phyloP scores from a whole-genome alignment of 192 early-diverging fungal species.

The Rhizophagus prolifer region DNA sequence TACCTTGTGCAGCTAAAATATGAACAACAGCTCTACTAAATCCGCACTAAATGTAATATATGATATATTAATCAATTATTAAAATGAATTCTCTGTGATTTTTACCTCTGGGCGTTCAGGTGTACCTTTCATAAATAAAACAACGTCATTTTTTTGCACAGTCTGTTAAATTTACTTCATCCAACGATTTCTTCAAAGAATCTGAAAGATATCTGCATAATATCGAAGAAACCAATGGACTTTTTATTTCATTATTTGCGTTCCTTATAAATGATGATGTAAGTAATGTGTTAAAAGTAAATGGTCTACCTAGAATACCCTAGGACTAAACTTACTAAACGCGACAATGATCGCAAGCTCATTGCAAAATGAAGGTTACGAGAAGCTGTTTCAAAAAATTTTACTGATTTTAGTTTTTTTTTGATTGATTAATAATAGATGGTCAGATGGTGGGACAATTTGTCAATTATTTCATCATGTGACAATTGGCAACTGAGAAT shows the following conservation, averaged over 20 bases:
- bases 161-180: constrained; percentile 9
- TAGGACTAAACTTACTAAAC: not conserved
- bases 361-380: no score
- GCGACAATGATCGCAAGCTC: not conserved
- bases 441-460: no score
- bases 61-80: not conserved
- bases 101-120: constrained; percentile 82
- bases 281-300: not conserved
- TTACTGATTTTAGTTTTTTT: no score
- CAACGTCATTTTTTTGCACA: constrained; percentile 38
- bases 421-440: no score
- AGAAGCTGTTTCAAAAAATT: no score
- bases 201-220: constrained; percentile 5
- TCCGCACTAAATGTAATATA: constrained; percentile 64
- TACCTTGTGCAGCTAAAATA: constrained; percentile 78
- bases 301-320: not conserved
- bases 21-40: constrained; percentile 93
- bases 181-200: not conserved
- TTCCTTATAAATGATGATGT: not conserved
- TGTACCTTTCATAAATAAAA: constrained; percentile 98
- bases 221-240: not conserved
- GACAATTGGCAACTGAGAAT: no score
- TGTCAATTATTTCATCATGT: no score
- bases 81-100: not conserved
- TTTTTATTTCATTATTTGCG: not conserved